Evolutionary conservation across 1,139 yeast species (phyloP), one percentile per base, ranked within the genome.

Genomic region (Trichomonascaceae sp.): DNA sequence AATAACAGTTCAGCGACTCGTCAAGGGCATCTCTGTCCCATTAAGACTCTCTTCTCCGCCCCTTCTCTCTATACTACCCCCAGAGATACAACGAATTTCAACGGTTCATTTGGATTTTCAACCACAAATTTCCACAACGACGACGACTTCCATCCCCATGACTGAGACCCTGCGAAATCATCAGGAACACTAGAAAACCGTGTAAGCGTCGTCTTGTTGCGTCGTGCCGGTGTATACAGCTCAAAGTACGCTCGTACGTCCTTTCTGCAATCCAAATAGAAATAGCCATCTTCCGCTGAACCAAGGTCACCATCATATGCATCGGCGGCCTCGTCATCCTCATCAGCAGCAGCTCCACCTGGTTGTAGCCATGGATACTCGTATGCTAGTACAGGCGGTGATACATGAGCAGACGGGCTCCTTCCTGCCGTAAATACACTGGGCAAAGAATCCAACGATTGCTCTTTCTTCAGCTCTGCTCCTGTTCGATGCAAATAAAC

Each of bases 131-230:
- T 68, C 53, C 80, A 77, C 74, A 78, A 71, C 43, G 78, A 75
- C 50, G 75, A 74, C 56, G 79, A 75, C 56, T 77, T 78, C 82
- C 69, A 78, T 1, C 83, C 83, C 83, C 83, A 79, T 52, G 81
- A 76, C 61, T 79, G 83, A 1, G 80, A 75, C 53, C 73, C 71
- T 52, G 75, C 77, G 61, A 79, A 79, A 53, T 70, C 67, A 56
- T 78, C 80, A 0, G 83, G 83, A 9, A 78, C 72, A 3, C 81
- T 77, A 10, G 78, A 69, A 61, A 79, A 79, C 41, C 81, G 75
- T 0, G 82, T 77, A 51, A 78, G 66, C 0, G 76, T 70, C 0
- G 78, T 71, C 58, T 70, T 74, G 4, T 69, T 66, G 53, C 74
- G 69, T 50, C 80, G 65, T 1, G 82, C 76, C 1, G 81, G 82